These are phyloP conservation scores for Raphidocelis subcapitata DNA, from an alignment of 139 green algal genomes.

Conservation along the genomic window DNA sequence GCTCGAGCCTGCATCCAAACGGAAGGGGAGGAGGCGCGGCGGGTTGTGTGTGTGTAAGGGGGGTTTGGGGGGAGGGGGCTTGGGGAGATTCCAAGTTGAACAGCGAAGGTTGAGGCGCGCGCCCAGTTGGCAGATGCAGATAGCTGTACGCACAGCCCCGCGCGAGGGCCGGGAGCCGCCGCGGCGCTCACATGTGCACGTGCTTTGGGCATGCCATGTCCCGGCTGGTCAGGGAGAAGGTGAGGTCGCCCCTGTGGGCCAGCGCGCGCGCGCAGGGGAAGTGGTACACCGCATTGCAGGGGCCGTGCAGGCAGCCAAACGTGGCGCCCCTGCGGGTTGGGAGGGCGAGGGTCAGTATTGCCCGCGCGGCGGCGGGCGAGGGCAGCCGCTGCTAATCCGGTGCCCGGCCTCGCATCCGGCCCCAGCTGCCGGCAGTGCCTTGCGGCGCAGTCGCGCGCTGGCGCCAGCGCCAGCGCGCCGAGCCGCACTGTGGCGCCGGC, in stretches of 20 bases:
- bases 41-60: neutral
- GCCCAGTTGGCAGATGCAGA: neutral
- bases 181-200: conserved; percentile 8
- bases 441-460: neutral
- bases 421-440: neutral
- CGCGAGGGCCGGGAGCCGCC: neutral
- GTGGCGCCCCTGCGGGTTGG: conserved; percentile 11
- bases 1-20: conserved; percentile 6
- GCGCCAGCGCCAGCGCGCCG: neutral
- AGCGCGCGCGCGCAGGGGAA: conserved; percentile 23
- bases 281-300: conserved; percentile 27
- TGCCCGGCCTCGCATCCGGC: neutral
- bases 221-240: conserved; percentile 4
- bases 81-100: neutral
- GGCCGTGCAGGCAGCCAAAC: conserved; percentile 22
- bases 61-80: too few species aligned
- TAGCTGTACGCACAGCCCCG: neutral
- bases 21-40: neutral
- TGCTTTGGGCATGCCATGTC: conserved; percentile 18
- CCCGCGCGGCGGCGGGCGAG: neutral
- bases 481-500: neutral
- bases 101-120: neutral
- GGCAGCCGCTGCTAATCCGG: neutral
- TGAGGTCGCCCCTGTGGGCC: conserved; percentile 3
- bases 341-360: neutral